Base-by-base conservation (phyloP, 2,329 filamentous ascomycete species). In the Calonectria montana region DNA sequence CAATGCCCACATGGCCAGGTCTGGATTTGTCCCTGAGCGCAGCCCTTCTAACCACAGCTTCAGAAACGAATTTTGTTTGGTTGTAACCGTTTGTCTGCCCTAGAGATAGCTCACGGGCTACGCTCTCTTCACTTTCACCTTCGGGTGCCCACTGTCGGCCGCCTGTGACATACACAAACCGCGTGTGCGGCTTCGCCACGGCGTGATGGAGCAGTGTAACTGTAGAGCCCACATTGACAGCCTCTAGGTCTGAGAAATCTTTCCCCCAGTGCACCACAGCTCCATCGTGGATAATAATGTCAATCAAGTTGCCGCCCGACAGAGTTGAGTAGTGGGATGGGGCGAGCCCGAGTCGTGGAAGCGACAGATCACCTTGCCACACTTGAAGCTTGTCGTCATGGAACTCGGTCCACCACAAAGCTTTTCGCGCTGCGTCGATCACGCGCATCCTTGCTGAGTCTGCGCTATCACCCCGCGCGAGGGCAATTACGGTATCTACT, bases 61-160 rank as follows among this genome's bases (percentile, higher is more conserved):
- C 75, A 3, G 76, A 65, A 9, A 78, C 76, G 39, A 78, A 78
- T 53, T 78, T 78, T 2, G 76, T 77, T 65, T 78, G 76, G 50
- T 63, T 73, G 47, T 78, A 78, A 1, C 73, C 73, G 16, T 43
- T 62, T 8, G 25, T 31, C 16, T 45, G 3, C 2, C 23, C 57
- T 3, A 37, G 18, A 21, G 57, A 62, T 0, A 62, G 37, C 16
- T 62, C 57, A 10, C 15, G 16, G 4, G 39, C 37, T 5, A 62
- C 12, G 1, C 1, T 3, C 13, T 45, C 39, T 23, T 62, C 57
- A 6, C 4, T n/a, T 16, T 45, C 57, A 9, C 25, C 37, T 13
- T 45, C 39, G 13, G 39, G 18, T 0, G 39, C 57, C 57, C 37
- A 62, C 16, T 62, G 37, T 12, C 23, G 16, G 18, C 57, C 57